Conservation (phyloP, 2,329 filamentous ascomycete genomes). For the Fusarium decemcellulare region DNA sequence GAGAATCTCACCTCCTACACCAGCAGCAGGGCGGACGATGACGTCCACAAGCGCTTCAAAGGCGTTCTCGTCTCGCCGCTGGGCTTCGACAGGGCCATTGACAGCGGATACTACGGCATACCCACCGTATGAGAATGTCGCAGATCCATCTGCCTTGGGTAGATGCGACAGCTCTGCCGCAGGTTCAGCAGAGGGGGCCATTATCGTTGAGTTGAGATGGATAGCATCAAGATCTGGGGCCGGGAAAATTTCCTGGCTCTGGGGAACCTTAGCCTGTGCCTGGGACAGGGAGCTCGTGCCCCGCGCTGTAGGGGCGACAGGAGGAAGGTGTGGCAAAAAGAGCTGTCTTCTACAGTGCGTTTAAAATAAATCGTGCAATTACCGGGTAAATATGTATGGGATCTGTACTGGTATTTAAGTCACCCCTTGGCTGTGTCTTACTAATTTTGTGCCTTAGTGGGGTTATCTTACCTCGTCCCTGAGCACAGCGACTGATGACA, state of each 20-base stretch:
- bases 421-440: background rate
- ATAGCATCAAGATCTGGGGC: constrained; percentile 13
- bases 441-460: background rate
- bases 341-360: background rate
- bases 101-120: constrained; percentile 89
- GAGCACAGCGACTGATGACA: constrained; percentile 20
- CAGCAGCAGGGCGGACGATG: constrained; percentile 86
- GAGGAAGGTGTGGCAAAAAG: background rate
- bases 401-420: background rate
- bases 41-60: constrained; percentile 94
- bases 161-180: constrained; percentile 71
- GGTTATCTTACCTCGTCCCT: constrained; percentile 9
- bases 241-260: constrained; percentile 36
- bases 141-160: constrained; percentile 83
- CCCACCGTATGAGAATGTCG: constrained; percentile 80
- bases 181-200: constrained; percentile 64
- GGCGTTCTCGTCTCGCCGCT: constrained; percentile 88
- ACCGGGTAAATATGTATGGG: too few relatives aligned
- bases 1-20: constrained; percentile 77
- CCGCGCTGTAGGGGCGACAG: constrained; percentile 15
- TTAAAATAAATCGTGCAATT: background rate
- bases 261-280: background rate
- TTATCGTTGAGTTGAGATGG: constrained; percentile 47
- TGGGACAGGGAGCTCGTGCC: constrained; percentile 9
- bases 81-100: constrained; percentile 93